A percentile compares a stretch with the other conserved stretches of the same genome.
These are phyloP conservation scores for Bipolaris victoriae DNA, from an alignment of 2,329 filamentous ascomycete genomes.

Conservation along the genomic window DNA sequence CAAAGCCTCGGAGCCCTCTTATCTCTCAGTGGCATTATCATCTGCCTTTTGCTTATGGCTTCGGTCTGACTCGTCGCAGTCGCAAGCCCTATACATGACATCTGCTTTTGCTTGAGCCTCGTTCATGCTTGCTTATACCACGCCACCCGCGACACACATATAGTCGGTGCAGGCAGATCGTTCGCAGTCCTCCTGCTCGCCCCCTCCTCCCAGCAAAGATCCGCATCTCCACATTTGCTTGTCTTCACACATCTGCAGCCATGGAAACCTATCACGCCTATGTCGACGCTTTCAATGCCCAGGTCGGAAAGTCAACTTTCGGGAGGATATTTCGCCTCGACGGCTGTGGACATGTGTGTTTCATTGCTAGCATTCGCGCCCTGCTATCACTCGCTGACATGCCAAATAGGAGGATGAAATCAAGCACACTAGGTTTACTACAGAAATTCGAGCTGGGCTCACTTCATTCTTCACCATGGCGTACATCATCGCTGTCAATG, in stretches of 20 bases:
- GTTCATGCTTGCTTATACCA: constrained; percentile 23
- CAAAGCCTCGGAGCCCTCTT: constrained; percentile 8
- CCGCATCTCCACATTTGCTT: constrained; percentile 6
- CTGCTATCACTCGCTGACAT: constrained; percentile 13
- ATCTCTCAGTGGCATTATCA: constrained; percentile 1
- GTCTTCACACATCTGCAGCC: constrained; percentile 8
- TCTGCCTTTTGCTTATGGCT: constrained; percentile 17
- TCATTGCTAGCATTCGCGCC: background rate
- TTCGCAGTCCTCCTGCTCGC: background rate
- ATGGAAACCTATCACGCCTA: constrained; percentile 34
- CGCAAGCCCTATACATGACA: constrained; percentile 7
- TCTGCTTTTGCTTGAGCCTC: constrained; percentile 10
- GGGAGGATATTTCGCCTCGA: constrained; percentile 72
- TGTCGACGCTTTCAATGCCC: constrained; percentile 31
- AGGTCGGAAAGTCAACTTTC: constrained; percentile 44
- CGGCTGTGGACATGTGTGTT: constrained; percentile 78
- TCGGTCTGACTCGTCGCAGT: constrained; percentile 12
- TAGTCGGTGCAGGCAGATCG: constrained; percentile 7
- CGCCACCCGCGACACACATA: constrained; percentile 14
- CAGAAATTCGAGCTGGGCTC: constrained; percentile 80
- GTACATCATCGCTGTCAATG: constrained; percentile 43
- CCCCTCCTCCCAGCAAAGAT: constrained; percentile 10
- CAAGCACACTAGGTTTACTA: constrained; percentile 78
- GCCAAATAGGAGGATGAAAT: constrained; percentile 67
- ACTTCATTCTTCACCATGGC: constrained; percentile 67